Conservation (phyloP, 495 filamentous ascomycete genomes). For the Barbatosphaeria neglecta region DNA sequence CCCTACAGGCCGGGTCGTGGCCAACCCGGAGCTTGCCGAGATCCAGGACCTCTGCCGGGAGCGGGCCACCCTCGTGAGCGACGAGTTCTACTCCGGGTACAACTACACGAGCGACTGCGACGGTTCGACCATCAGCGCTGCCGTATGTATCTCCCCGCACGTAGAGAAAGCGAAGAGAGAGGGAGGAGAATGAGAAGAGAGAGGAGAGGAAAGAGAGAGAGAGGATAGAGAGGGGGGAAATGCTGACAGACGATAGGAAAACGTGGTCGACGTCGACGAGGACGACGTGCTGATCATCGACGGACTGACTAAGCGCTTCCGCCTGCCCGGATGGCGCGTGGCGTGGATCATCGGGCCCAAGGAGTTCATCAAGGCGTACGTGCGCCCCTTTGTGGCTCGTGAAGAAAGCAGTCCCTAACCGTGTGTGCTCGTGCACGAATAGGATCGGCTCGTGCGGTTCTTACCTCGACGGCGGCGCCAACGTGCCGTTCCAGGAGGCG, state of each 20-base stretch:
- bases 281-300: conserved; percentile 84
- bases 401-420: too few species aligned
- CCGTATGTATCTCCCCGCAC: conserved; percentile 20
- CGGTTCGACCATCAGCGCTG: conserved; percentile 74
- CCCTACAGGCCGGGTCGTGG: conserved; percentile 80
- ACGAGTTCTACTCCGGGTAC: conserved; percentile 95
- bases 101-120: conserved; percentile 90
- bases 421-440: too few species aligned
- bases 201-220: too few species aligned
- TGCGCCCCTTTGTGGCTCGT: not conserved
- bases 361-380: conserved; percentile 79
- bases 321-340: conserved; percentile 91
- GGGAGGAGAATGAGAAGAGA: not conserved
- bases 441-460: conserved; percentile 79
- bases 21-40: conserved; percentile 66
- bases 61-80: conserved; percentile 80
- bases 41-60: conserved; percentile 89
- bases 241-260: conserved; percentile 32
- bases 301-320: conserved; percentile 92
- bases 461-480: conserved; percentile 93
- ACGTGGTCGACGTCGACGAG: conserved; percentile 59
- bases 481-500: conserved; percentile 91
- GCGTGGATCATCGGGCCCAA: conserved; percentile 94
- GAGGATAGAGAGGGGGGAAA: not conserved
- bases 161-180: not conserved